These are phyloP conservation scores for Clonostachys solani DNA, from an alignment of 2,329 filamentous ascomycete species.

Conservation along the genomic window DNA sequence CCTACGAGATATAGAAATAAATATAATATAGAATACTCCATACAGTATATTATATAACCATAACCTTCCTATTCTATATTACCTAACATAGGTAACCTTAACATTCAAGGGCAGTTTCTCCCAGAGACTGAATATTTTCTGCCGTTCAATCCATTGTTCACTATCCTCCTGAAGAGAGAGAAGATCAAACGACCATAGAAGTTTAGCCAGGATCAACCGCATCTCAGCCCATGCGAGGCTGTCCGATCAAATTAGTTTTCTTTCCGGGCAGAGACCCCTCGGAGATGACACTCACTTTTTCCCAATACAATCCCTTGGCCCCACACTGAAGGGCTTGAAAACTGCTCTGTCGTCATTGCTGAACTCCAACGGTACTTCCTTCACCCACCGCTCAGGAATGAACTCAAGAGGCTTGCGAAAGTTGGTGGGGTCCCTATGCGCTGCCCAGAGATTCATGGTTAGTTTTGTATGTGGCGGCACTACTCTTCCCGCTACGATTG, in stretches of 20 bases:
- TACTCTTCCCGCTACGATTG: neutral
- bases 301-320: neutral
- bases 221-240: neutral
- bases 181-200: neutral
- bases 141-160: neutral
- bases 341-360: neutral
- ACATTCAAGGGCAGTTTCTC: constrained; percentile 4
- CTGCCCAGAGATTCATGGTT: neutral
- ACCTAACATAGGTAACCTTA: neutral
- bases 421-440: neutral
- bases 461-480: neutral
- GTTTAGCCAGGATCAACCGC: neutral
- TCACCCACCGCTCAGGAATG: neutral
- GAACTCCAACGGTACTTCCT: neutral
- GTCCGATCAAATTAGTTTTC: neutral
- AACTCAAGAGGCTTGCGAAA: neutral
- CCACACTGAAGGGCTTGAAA: neutral
- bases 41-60: no score
- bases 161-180: neutral
- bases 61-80: no score
- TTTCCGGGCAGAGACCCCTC: neutral
- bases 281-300: neutral
- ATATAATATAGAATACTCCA: no score
- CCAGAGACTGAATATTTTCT: neutral
- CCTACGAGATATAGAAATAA: no score